Conservation (phyloP, 805 yeast species). For the Ogataea corticis region DNA sequence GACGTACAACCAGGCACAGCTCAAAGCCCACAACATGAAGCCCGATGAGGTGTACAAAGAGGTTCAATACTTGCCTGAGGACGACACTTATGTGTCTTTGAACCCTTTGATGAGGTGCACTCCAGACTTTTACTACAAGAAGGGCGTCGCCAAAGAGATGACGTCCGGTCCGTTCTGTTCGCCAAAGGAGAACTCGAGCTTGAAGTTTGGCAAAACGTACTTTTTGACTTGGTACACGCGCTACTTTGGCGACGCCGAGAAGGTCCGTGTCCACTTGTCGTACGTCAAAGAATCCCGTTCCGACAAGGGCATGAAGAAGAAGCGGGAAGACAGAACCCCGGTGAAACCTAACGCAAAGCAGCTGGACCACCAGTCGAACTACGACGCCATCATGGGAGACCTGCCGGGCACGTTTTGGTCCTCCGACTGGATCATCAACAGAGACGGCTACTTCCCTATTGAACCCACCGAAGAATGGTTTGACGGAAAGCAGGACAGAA, state of each 20-base stretch:
- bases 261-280: conserved; percentile 67
- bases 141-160: conserved; percentile 57
- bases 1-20: conserved; percentile 56
- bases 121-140: conserved; percentile 68
- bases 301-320: conserved; percentile 56
- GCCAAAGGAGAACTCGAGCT: conserved; percentile 61
- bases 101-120: conserved; percentile 85
- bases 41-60: conserved; percentile 60
- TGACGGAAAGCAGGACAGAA: conserved; percentile 49
- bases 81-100: conserved; percentile 65
- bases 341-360: conserved; percentile 20
- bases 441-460: conserved; percentile 65
- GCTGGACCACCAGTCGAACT: conserved; percentile 17
- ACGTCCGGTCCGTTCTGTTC: conserved; percentile 82
- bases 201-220: conserved; percentile 63
- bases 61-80: conserved; percentile 60
- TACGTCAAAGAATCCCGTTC: conserved; percentile 55
- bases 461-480: conserved; percentile 67
- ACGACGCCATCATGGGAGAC: conserved; percentile 26
- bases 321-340: conserved; percentile 33
- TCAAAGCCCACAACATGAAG: conserved; percentile 73
- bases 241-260: conserved; percentile 58
- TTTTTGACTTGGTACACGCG: conserved; percentile 81
- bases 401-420: conserved; percentile 51
- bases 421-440: conserved; percentile 67